These are phyloP conservation scores for Neopestalotiopsis rosae DNA, from an alignment of 2,329 filamentous ascomycete species.

Conservation along the genomic window DNA sequence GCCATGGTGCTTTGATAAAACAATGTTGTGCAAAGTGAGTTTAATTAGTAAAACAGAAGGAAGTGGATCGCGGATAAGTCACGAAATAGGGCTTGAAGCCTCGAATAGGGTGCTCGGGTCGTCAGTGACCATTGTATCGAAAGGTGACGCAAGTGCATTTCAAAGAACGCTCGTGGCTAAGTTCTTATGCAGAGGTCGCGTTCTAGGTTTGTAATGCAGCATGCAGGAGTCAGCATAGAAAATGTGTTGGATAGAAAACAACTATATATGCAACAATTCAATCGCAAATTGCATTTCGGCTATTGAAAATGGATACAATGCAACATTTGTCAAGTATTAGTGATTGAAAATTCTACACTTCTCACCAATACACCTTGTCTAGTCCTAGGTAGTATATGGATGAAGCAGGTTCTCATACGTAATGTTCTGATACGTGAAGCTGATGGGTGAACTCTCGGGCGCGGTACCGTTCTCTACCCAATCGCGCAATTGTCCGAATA, in stretches of 20 bases:
- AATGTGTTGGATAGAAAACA: too few species aligned
- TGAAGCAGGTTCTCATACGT: neutral
- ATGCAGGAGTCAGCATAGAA: too few species aligned
- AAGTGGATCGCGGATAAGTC: conserved; percentile 1
- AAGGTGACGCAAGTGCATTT: too few species aligned
- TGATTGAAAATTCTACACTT: too few species aligned
- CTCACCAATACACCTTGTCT: too few species aligned
- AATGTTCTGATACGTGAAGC: neutral
- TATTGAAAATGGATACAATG: too few species aligned
- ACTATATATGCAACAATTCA: too few species aligned
- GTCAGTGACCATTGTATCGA: conserved; percentile 10
- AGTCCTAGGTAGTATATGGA: neutral
- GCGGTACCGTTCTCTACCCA: conserved; percentile 15
- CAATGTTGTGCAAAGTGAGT: neutral
- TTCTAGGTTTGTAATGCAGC: too few species aligned
- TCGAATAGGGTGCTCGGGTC: neutral
- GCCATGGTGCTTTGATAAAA: conserved; percentile 11
- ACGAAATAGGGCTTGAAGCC: neutral
- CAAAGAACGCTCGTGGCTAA: too few species aligned
- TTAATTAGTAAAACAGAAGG: neutral
- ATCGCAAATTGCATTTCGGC: too few species aligned
- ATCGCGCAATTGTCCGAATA: neutral
- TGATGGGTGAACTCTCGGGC: neutral
- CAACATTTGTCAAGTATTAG: too few species aligned
- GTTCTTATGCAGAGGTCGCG: too few species aligned